Base-by-base conservation (phyloP, 306 rosid genomes). In the Styphnolobium japonicum region DNA sequence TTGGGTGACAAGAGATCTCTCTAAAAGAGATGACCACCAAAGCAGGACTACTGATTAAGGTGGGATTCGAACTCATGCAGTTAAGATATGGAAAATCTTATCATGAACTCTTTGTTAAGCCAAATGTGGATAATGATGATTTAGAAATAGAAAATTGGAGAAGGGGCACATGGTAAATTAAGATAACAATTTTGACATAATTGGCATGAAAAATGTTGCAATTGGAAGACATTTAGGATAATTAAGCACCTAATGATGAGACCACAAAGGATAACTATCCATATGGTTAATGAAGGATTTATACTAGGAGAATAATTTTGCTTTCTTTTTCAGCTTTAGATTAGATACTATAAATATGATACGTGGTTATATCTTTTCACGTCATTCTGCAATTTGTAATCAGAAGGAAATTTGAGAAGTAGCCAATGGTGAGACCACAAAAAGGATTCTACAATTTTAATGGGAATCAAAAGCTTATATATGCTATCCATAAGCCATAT, bases 401-500 rank as follows among this genome's bases (percentile, higher is more conserved):
- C 27, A 45, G 46, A 71, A 39, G 56, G 63, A 82, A 82, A 82
- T 68, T 48, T 65, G 48, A 73, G 11, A 14, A 78, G 39, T 33
- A 34, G 53, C 80, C 53, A 53, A 80, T 75, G 39, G 67, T 53
- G 74, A 53, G 63, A 68, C 80, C 80, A 79, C 64, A 56, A 12
- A 27, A 55, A 49, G 49, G 10, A 75, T 80, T 86, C 84, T 86
- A 22, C 62, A 64, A 70, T 27, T 70, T 53, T 49, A 64, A 64
- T 79, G 85, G 85, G 89, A 79, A 86, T 79, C 69, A 22, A 31
- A 37, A 64, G 11, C 52, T 8, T 82, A 49, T n/a, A n/a, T n/a
- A n/a, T 57, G 70, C 68, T 76, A 75, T 82, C 78, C 74, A 68
- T 61, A 36, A 23, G 12, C 37, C 57, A 78, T 62, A 53, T 6